A percentile compares a stretch with the other conserved stretches of the same genome.
phyloP scores from a whole-genome alignment of 768 basidiomycete species.

The Botryobasidium botryosum region DNA sequence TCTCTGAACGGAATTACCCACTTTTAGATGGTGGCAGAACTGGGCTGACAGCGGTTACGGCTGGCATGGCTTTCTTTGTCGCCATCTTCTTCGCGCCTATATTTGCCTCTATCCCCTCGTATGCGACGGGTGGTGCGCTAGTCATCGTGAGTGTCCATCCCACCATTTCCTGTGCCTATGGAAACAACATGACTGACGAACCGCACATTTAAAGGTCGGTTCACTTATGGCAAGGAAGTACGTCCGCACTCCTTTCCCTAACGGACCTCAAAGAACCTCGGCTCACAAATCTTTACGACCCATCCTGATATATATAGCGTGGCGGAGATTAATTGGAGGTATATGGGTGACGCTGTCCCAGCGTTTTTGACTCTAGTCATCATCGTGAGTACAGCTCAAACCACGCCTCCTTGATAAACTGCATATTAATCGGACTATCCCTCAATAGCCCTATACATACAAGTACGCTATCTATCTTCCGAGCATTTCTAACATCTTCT shows the following conservation, averaged over 20 bases:
- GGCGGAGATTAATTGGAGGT: slow-evolving; percentile 78
- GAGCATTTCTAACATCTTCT: neutral
- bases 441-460: slow-evolving; percentile 38
- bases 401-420: slow-evolving; percentile 1
- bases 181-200: too few relatives aligned
- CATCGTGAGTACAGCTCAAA: slow-evolving; percentile 29
- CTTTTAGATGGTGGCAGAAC: slow-evolving; percentile 73
- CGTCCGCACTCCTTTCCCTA: too few relatives aligned
- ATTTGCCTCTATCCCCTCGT: slow-evolving; percentile 71
- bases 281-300: too few relatives aligned
- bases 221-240: slow-evolving; percentile 80
- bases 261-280: too few relatives aligned
- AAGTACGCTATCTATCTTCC: slow-evolving; percentile 28
- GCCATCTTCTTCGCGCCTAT: slow-evolving; percentile 80
- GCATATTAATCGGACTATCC: neutral
- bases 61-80: slow-evolving; percentile 62
- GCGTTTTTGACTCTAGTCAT: slow-evolving; percentile 70
- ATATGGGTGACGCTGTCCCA: slow-evolving; percentile 72
- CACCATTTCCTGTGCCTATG: neutral
- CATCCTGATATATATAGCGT: too few relatives aligned
- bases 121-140: slow-evolving; percentile 77
- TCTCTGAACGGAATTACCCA: slow-evolving; percentile 14
- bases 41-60: slow-evolving; percentile 59
- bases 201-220: too few relatives aligned
- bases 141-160: slow-evolving; percentile 27